Evolutionary conservation across 176 grass and related monocot genomes (phyloP).

Genomic region (Hordeum vulgare): MorexV3_pseudomolecules_assembly NC_058518.1:93477361-93477860

Average conservation of each 20-base stretch:
- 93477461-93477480: slow-evolving; percentile 18
- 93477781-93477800: neutral
- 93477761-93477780: neutral
- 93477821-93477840: neutral
- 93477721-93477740: neutral
- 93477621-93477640: slow-evolving; percentile 33
- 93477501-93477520: slow-evolving; percentile 14
- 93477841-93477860: neutral
- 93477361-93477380: neutral
- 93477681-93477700: neutral
- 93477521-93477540: slow-evolving; percentile 5
- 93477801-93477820: neutral
- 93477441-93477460: neutral
- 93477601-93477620: slow-evolving; percentile 44
- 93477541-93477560: slow-evolving; percentile 9
- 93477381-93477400: neutral
- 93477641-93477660: neutral
- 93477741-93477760: neutral
- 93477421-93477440: neutral
- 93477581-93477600: slow-evolving; percentile 43
- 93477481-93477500: slow-evolving; percentile 10
- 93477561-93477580: slow-evolving; percentile 6
- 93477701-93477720: slow-evolving; percentile 1
- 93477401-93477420: neutral
- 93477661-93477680: neutral